Base-by-base conservation (phyloP, 2,329 filamentous ascomycete genomes). In the Claviceps digitariae region DNA sequence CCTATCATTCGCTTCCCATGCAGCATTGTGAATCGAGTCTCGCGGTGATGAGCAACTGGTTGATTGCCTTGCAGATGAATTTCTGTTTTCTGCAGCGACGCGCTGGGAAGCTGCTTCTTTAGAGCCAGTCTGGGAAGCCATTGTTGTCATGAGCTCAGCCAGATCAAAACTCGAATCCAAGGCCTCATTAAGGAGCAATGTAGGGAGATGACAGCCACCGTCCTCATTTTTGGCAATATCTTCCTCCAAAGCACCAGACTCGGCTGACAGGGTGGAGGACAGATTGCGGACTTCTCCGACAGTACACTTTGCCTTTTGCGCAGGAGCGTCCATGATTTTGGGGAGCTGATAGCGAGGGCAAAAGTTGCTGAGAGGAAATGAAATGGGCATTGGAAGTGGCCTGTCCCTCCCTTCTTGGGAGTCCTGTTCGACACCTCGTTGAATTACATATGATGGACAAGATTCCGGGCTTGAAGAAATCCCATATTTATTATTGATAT, bases 401-500 rank as follows among this genome's bases (percentile, higher is more conserved):
- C 50, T 53, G 13, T 12, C 52, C 29, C 36, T 45, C 15, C 17
- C 48, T 34, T 52, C 52, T 38, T 23, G 25, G 8, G 13, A 34
- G n/a, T 43, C 8, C 36, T 50, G 48, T 50, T 50, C 38, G 13
- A 51, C 12, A 25, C 29, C 50, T 23, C 43, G 50, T 15, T 47
- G 29, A 15, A 46, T 41, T 2, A 15, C 48, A 29, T 20, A 38
- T 17, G 41, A 40, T 47, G 31, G n/a, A 31, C 41, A 34, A 45
- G 38, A 17, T 15, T 52, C 20, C 50, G 25, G 9, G 50, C 46
- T 40, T 55, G 57, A 55, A 23, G 56, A 31, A 10, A 57, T 55
- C 45, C 55, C 59, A 46, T 66, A 63, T 45, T 65, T 63, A 48
- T 55, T 54, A 45, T 64, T 61, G 51, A 66, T 64, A 29, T 63